Evolutionary conservation across 2,329 filamentous ascomycete species (phyloP).

Genomic region (Trichoderma sp.): DNA sequence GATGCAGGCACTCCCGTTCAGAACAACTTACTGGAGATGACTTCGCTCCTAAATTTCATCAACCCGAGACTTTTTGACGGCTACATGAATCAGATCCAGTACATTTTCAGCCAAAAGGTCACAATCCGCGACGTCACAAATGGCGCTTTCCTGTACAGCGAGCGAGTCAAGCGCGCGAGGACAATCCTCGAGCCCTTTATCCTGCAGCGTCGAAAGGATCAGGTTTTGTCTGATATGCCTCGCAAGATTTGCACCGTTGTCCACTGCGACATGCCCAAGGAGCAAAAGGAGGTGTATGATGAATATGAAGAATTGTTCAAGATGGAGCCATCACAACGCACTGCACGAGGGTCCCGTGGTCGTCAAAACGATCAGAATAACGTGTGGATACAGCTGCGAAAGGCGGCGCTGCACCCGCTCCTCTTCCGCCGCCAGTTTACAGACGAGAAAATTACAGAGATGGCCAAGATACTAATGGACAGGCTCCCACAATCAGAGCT

Average conservation of each 20-base stretch:
- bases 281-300: slow-evolving; percentile 72
- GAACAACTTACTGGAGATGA: slow-evolving; percentile 91
- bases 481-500: slow-evolving; percentile 59
- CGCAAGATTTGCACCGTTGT: slow-evolving; percentile 75
- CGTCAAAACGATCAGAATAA: slow-evolving; percentile 61
- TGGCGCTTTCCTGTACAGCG: slow-evolving; percentile 78
- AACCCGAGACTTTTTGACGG: slow-evolving; percentile 79
- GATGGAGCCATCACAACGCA: slow-evolving; percentile 54
- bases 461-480: slow-evolving; percentile 73
- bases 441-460: slow-evolving; percentile 70
- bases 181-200: slow-evolving; percentile 96
- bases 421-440: slow-evolving; percentile 81
- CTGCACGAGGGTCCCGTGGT: slow-evolving; percentile 45
- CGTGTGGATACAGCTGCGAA: slow-evolving; percentile 85
- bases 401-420: slow-evolving; percentile 87
- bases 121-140: slow-evolving; percentile 77
- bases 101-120: slow-evolving; percentile 89
- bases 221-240: slow-evolving; percentile 83
- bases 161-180: slow-evolving; percentile 81
- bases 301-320: slow-evolving; percentile 63
- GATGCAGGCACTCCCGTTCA: slow-evolving; percentile 81
- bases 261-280: slow-evolving; percentile 73
- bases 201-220: slow-evolving; percentile 86
- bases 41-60: slow-evolving; percentile 89
- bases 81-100: slow-evolving; percentile 74